Evolutionary conservation across 768 basidiomycete species (phyloP).

Genomic region (Stropharia rugosoannulata): DNA sequence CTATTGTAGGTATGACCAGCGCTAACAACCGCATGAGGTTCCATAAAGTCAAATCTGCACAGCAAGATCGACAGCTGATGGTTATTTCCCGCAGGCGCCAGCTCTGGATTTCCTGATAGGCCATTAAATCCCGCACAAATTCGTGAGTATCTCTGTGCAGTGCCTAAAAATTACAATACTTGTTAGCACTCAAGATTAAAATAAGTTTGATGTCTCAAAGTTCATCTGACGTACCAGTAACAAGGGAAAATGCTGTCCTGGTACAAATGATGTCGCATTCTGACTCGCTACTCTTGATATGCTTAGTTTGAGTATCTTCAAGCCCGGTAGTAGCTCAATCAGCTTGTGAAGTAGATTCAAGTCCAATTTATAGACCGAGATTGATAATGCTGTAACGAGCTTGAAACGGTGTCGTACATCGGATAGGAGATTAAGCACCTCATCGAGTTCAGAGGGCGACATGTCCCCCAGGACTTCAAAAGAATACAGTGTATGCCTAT

Average conservation of each 20-base stretch:
- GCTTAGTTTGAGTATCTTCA: constrained; percentile 6
- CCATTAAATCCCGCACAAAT: too few relatives aligned
- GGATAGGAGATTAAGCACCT: neutral
- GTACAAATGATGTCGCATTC: constrained; percentile 1
- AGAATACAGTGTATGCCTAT: neutral
- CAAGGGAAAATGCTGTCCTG: constrained; percentile 13
- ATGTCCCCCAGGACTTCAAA: constrained; percentile 5
- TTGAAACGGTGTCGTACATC: neutral
- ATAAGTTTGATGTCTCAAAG: neutral
- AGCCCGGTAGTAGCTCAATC: neutral
- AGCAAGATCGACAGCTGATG: too few relatives aligned
- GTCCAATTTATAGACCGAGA: constrained; percentile 8
- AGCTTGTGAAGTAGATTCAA: neutral
- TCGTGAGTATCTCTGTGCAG: too few relatives aligned
- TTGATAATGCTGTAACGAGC: neutral
- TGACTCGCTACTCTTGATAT: constrained; percentile 5
- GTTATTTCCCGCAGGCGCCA: too few relatives aligned
- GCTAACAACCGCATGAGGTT: too few relatives aligned
- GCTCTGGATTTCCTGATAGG: too few relatives aligned
- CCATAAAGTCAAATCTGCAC: too few relatives aligned
- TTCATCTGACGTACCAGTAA: neutral
- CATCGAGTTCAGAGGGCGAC: neutral
- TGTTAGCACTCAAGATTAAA: neutral
- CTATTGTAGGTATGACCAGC: too few relatives aligned
- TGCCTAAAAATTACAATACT: neutral